Evolutionary conservation across 345 rosid species (phyloP), one percentile per base, ranked within the genome.

Genomic region (Arabidopsis thaliana): DNA sequence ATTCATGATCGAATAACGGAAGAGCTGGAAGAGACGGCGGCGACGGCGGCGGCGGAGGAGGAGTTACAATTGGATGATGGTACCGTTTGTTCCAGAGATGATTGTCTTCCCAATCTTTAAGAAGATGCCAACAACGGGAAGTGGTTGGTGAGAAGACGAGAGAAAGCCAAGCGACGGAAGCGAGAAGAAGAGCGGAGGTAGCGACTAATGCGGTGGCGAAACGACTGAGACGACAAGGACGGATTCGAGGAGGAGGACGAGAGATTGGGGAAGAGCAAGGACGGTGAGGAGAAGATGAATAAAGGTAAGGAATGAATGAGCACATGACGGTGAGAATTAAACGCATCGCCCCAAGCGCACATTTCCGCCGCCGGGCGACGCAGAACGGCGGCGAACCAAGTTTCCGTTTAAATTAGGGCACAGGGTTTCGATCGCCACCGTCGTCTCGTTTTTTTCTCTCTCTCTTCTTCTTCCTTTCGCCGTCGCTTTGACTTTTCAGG

Each of bases 91-190:
- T 66, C 81, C 81, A 78, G 58, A 78, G 32, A 59, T 60, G 78
- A 0, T 81, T 44, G 44, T 83, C 83, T 78, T 85, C 87, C 87
- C 89, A 84, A 40, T 87, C 77, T 72, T 55, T 81, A 28, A 88
- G 73, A 53, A 84, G 83, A 50, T 82, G 81, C 86, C 87, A 87
- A 72, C 84, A 80, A 34, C 79, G 91, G 49, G 79, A 79, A 67
- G 87, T 82, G 51, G 93, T 74, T 52, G 84, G 80, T 4, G 94
- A 86, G 82, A 89, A 91, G 53, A 93, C 88, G 46, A 93, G 90
- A 34, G 93, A 91, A 38, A 91, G 83, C 97, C 98, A 93, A 7
- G 91, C 94, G 60, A 84, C 73, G 81, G 93, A 83, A 41, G 90
- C 78, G 65, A 93, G 41, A 42, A 91, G 80, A 23, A 93, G 88